Conservation (phyloP, 768 basidiomycete species). For the Nidularia pulvinata region DNA sequence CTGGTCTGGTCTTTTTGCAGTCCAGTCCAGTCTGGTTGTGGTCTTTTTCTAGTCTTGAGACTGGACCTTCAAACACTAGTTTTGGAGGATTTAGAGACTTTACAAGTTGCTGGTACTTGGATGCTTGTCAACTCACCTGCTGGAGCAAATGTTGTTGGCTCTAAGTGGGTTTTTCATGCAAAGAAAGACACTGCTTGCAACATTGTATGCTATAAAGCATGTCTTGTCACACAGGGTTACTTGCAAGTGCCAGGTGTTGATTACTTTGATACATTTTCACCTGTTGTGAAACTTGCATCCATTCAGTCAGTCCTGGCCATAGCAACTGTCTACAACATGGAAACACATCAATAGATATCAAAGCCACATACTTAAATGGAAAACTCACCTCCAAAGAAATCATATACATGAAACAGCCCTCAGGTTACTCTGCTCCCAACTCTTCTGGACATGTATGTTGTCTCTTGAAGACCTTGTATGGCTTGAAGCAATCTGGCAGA, state of each 20-base stretch:
- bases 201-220: slow-evolving; percentile 14
- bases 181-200: slow-evolving; percentile 15
- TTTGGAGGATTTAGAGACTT: too few relatives aligned
- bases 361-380: slow-evolving; percentile 34
- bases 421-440: slow-evolving; percentile 15
- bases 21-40: too few relatives aligned
- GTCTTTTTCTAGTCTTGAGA: too few relatives aligned
- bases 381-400: slow-evolving; percentile 23
- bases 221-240: slow-evolving; percentile 31
- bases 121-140: too few relatives aligned
- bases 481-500: slow-evolving; percentile 21
- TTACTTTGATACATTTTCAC: slow-evolving; percentile 29
- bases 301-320: slow-evolving; percentile 25
- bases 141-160: too few relatives aligned
- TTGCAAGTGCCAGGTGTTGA: slow-evolving; percentile 35
- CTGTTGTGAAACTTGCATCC: slow-evolving; percentile 19
- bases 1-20: too few relatives aligned
- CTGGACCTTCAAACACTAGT: too few relatives aligned
- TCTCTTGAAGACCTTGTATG: slow-evolving; percentile 22
- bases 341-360: slow-evolving; percentile 38
- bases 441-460: slow-evolving; percentile 9
- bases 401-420: slow-evolving; percentile 43
- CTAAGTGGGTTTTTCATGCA: too few relatives aligned
- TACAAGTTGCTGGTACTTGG: too few relatives aligned
- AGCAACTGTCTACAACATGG: slow-evolving; percentile 22